These are phyloP conservation scores for Euphorbia pulcherrima DNA, from an alignment of 345 rosid genomes.

Conservation along the genomic window DNA sequence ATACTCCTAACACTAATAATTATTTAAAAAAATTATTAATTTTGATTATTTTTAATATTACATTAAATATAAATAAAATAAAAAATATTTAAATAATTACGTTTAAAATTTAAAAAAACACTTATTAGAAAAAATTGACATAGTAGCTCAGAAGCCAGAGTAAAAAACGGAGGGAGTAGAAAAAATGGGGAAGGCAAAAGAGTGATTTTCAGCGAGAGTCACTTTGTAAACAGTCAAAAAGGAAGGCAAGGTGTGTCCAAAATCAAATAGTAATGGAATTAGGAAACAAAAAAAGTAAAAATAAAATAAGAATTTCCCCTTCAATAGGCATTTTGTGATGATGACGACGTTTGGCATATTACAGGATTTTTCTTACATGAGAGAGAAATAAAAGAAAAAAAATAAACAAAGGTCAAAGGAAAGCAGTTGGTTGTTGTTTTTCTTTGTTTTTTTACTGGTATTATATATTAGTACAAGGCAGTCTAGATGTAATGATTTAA, in stretches of 20 bases:
- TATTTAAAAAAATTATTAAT: too few species aligned
- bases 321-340: slow-evolving; percentile 31
- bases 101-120: too few species aligned
- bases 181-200: not conserved
- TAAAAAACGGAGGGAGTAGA: too few species aligned
- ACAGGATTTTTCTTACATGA: not conserved
- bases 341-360: slow-evolving; percentile 42
- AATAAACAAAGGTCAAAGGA: slow-evolving; percentile 63
- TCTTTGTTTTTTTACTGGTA: not conserved
- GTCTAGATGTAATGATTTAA: slow-evolving; percentile 39
- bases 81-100: too few species aligned
- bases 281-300: not conserved
- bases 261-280: not conserved
- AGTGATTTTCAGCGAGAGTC: not conserved
- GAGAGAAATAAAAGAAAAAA: slow-evolving; percentile 13
- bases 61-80: too few species aligned
- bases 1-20: too few species aligned
- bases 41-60: too few species aligned
- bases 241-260: not conserved
- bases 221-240: not conserved
- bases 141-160: too few species aligned
- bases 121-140: too few species aligned
- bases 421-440: slow-evolving; percentile 44
- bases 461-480: not conserved
- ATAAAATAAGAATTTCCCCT: not conserved